phyloP scores from a whole-genome alignment of 2,329 filamentous ascomycete genomes.

The Myriosclerotinia scirpicola region DNA sequence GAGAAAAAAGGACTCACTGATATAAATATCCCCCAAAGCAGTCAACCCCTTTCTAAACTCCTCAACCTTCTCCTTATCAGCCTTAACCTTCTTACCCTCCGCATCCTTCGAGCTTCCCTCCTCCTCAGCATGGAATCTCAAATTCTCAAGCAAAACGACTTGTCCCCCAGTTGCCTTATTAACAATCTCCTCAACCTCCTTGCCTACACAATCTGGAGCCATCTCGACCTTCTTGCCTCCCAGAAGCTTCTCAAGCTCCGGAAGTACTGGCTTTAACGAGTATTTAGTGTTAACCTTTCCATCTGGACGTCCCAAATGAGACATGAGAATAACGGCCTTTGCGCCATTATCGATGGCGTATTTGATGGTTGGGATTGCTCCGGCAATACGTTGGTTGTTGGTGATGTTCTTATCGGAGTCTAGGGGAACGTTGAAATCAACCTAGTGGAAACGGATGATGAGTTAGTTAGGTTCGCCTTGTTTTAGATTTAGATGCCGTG shows the following conservation, averaged over 20 bases:
- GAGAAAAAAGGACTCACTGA: conserved; percentile 66
- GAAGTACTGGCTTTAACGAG: conserved; percentile 87
- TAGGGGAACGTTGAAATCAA: conserved; percentile 99
- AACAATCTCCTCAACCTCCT: conserved; percentile 86
- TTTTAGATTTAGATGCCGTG: conserved; percentile 9
- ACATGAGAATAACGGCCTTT: conserved; percentile 95
- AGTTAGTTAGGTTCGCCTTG: conserved; percentile 31
- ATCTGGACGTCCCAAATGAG: conserved; percentile 93
- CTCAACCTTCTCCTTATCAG: conserved; percentile 87
- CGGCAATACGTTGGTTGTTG: conserved; percentile 97
- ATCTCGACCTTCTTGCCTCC: conserved; percentile 78
- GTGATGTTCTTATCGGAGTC: conserved; percentile 91
- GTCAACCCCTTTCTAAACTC: conserved; percentile 95
- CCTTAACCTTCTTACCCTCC: conserved; percentile 96
- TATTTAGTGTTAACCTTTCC: conserved; percentile 89
- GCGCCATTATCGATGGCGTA: conserved; percentile 87
- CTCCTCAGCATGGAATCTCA: conserved; percentile 97
- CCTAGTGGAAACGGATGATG: conserved; percentile 51
- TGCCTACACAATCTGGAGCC: conserved; percentile 85
- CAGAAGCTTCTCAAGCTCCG: conserved; percentile 88
- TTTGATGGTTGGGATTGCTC: conserved; percentile 93
- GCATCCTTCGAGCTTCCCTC: conserved; percentile 94
- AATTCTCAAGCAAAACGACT: conserved; percentile 91
- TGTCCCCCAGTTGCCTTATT: conserved; percentile 78
- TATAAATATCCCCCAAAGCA: conserved; percentile 89